These are phyloP conservation scores for Skeletonema tropicum DNA, from an alignment of 108 stramenopile genomes.

Conservation along the genomic window DNA sequence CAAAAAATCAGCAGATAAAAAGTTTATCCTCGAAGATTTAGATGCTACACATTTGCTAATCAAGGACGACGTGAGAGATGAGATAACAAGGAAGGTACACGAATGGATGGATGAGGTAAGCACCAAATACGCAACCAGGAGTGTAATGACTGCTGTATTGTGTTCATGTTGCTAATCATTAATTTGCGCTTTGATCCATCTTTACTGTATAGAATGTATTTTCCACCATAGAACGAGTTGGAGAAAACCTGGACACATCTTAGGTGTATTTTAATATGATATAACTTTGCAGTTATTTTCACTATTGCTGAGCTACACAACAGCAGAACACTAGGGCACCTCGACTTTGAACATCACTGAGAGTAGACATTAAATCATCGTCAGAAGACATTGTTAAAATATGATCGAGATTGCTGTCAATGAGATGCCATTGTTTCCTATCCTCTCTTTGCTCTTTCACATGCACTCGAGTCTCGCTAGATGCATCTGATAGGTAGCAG, in stretches of 20 bases:
- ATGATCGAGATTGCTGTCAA: constrained; percentile 31
- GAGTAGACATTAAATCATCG: constrained; percentile 12
- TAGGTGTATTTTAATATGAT: neutral
- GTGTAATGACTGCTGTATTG: neutral
- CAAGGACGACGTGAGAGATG: constrained; percentile 64
- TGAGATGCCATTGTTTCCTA: constrained; percentile 20
- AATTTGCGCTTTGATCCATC: constrained; percentile 2
- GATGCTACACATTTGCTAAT: constrained; percentile 83
- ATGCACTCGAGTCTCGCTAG: neutral
- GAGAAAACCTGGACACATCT: constrained; percentile 55
- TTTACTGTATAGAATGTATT: constrained; percentile 38
- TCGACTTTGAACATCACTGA: constrained; percentile 21
- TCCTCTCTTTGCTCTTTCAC: neutral
- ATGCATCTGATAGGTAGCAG: neutral
- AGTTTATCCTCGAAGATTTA: constrained; percentile 83
- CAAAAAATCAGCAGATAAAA: constrained; percentile 73
- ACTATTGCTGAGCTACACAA: neutral
- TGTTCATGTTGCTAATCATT: neutral
- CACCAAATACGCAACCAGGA: neutral
- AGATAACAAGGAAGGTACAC: constrained; percentile 80
- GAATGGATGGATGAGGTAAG: constrained; percentile 72
- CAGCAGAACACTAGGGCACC: constrained; percentile 27
- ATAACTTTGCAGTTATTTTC: neutral
- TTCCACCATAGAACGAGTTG: constrained; percentile 42
- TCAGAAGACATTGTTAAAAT: constrained; percentile 10